phyloP scores from a whole-genome alignment of 2,329 filamentous ascomycete species.

The Thelonectria discophora region DNA sequence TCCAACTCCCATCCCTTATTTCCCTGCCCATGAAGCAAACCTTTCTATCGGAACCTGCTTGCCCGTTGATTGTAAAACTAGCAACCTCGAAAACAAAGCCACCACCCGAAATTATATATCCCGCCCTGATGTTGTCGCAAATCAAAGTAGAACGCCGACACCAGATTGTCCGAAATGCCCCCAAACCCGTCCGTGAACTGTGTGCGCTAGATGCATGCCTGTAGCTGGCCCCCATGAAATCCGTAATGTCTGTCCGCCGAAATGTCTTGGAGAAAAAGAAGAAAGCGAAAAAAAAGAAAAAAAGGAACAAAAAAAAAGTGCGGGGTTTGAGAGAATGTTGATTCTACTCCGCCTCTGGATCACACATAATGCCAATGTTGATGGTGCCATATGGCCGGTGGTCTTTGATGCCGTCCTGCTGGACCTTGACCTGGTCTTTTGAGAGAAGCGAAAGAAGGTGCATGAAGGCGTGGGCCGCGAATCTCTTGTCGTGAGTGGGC shows the following conservation, averaged over 20 bases:
- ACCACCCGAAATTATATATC: conserved; percentile 1
- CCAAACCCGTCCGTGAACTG: not conserved
- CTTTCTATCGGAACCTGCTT: no score
- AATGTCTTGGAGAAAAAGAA: conserved; percentile 11
- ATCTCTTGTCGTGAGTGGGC: conserved; percentile 57
- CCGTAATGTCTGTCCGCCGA: conserved; percentile 10
- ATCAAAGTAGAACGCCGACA: conserved; percentile 14
- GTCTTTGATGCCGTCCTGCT: conserved; percentile 61
- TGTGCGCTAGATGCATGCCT: conserved; percentile 1
- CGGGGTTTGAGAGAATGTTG: conserved; percentile 23
- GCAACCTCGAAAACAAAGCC: not conserved
- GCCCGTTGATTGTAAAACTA: not conserved
- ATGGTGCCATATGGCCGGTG: conserved; percentile 57
- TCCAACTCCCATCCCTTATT: not conserved
- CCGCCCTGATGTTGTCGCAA: conserved; percentile 11
- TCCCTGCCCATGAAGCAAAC: not conserved
- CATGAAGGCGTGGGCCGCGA: conserved; percentile 79
- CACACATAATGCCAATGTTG: conserved; percentile 51
- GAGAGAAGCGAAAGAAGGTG: conserved; percentile 77
- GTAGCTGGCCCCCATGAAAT: not conserved
- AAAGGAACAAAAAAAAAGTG: not conserved
- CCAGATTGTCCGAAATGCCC: conserved; percentile 20
- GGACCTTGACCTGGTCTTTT: conserved; percentile 68
- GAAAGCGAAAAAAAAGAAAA: conserved; percentile 1
- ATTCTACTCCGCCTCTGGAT: conserved; percentile 31